These are phyloP conservation scores for Ceriops zippeliana DNA, from an alignment of 345 rosid genomes.

Conservation along the genomic window DNA sequence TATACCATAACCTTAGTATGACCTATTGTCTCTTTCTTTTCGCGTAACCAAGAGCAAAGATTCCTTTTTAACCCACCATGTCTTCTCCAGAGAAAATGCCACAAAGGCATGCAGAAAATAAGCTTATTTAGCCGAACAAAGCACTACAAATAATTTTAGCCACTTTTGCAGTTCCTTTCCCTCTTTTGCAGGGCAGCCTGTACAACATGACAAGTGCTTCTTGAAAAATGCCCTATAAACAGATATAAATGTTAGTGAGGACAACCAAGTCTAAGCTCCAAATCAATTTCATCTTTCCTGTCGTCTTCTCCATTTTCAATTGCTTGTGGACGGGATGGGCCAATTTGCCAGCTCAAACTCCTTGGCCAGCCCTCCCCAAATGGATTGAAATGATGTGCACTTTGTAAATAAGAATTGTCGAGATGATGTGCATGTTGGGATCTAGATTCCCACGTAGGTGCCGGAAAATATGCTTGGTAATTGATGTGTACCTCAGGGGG, in stretches of 20 bases:
- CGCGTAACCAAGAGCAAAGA: too few species aligned
- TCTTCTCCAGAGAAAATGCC: conserved; percentile 12
- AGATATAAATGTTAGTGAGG: conserved; percentile 5
- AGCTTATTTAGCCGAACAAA: neutral
- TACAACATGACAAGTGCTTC: conserved; percentile 13
- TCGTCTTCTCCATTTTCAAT: conserved; percentile 12
- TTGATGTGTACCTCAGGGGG: conserved; percentile 9
- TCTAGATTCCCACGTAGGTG: conserved; percentile 10
- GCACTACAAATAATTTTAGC: neutral
- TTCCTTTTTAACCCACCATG: conserved; percentile 1
- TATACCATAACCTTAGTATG: too few species aligned
- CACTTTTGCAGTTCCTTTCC: conserved; percentile 3
- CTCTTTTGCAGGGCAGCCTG: conserved; percentile 12
- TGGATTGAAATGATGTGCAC: conserved; percentile 22
- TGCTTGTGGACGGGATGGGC: conserved; percentile 32
- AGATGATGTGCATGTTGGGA: conserved; percentile 22
- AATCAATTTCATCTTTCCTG: conserved; percentile 19
- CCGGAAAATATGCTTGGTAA: conserved; percentile 18
- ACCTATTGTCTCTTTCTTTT: too few species aligned
- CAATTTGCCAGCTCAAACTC: conserved; percentile 15
- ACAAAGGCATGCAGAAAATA: conserved; percentile 4
- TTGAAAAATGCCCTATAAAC: neutral
- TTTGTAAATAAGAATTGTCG: conserved; percentile 27
- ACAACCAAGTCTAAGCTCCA: conserved; percentile 33
- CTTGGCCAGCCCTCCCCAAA: conserved; percentile 23